phyloP scores from a whole-genome alignment of 371 early-diverging fungal species.

The Capillidium heterosporum region DNA sequence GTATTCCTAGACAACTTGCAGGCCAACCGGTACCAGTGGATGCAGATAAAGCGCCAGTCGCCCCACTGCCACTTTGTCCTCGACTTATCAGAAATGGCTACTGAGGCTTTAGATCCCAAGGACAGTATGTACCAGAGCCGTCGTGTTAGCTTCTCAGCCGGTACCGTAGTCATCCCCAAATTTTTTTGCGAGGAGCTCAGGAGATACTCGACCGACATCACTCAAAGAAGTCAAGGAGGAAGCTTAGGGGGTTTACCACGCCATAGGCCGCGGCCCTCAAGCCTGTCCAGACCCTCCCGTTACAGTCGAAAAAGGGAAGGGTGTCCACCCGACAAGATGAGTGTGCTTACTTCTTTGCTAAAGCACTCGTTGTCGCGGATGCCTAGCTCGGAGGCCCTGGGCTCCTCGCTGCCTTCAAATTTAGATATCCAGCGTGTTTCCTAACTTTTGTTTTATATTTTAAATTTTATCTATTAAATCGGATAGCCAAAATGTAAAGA shows the following conservation, averaged over 20 bases:
- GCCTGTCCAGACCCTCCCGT: background rate
- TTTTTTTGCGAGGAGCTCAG: constrained; percentile 2
- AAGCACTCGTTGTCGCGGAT: background rate
- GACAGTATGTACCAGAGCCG: background rate
- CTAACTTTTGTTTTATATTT: too few species aligned
- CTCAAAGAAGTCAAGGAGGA: background rate
- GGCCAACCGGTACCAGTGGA: background rate
- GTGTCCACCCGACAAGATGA: constrained; percentile 6
- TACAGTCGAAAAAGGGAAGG: background rate
- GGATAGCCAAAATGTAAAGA: too few species aligned
- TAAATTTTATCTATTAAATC: too few species aligned
- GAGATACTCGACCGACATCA: background rate
- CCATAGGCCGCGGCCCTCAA: background rate
- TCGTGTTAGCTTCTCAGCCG: constrained; percentile 4
- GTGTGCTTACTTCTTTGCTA: background rate
- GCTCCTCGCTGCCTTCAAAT: too few species aligned
- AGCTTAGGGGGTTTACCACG: too few species aligned
- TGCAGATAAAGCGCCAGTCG: background rate
- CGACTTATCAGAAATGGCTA: background rate
- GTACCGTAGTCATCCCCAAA: constrained; percentile 4
- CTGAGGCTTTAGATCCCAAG: too few species aligned
- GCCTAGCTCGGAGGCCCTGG: background rate
- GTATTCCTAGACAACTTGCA: background rate
- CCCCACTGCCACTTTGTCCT: background rate
- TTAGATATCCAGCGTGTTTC: too few species aligned